These are phyloP conservation scores for Rhodosporidiobolus sp. DNA, from an alignment of 768 basidiomycete genomes.

Conservation along the genomic window DNA sequence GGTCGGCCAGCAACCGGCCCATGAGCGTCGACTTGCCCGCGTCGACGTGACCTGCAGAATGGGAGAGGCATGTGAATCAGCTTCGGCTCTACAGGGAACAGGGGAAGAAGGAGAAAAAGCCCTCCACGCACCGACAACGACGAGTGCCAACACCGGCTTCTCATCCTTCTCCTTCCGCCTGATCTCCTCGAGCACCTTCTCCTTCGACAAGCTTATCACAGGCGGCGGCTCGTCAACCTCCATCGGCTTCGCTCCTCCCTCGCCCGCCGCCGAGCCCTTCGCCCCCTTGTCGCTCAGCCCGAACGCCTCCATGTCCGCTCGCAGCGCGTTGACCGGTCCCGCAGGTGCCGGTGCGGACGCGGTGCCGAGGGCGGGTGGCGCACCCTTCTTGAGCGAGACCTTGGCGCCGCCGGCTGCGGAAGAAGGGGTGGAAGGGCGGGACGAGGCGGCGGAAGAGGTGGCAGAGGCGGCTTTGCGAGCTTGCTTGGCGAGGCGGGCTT, in stretches of 20 bases:
- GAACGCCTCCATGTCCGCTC: constrained; percentile 29
- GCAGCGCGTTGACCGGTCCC: constrained; percentile 14
- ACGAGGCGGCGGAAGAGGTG: background rate
- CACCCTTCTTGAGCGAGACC: background rate
- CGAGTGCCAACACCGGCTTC: constrained; percentile 74
- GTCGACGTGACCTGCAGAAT: constrained; percentile 95
- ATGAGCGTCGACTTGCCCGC: constrained; percentile 98
- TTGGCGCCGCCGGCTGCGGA: background rate
- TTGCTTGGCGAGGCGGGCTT: constrained; percentile 16
- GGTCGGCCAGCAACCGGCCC: constrained; percentile 88
- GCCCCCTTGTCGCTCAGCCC: constrained; percentile 54
- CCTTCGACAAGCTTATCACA: constrained; percentile 65
- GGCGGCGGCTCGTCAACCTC: constrained; percentile 55
- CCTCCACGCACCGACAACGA: constrained; percentile 77
- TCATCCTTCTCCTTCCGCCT: constrained; percentile 53
- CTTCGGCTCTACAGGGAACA: background rate
- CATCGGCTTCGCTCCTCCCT: constrained; percentile 51
- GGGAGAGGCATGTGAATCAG: constrained; percentile 9
- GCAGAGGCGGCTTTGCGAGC: constrained; percentile 8
- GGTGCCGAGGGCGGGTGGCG: background rate
- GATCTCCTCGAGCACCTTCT: constrained; percentile 81
- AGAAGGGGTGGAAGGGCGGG: background rate
- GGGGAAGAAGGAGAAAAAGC: background rate
- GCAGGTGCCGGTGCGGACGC: background rate
- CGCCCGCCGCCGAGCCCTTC: constrained; percentile 68